Percentiles rank a stretch among this genome's conserved stretches.
Evolutionary conservation across 2,329 filamentous ascomycete genomes (phyloP).

Genomic region (Calonectria henricotiae): DNA sequence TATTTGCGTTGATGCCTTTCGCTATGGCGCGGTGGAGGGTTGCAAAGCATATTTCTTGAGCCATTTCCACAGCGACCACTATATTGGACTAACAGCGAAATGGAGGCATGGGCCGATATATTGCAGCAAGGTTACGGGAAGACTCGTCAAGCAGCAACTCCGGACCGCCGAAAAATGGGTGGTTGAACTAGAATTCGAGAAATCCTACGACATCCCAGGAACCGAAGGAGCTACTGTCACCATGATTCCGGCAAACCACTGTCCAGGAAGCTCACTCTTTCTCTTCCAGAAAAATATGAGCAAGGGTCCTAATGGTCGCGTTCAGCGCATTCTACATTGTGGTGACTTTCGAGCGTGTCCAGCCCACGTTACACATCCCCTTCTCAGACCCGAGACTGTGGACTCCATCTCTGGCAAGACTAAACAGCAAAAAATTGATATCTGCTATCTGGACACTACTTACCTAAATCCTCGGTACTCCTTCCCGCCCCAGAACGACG

Average conservation of each 20-base stretch:
- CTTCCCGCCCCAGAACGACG: conserved; percentile 90
- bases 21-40: conserved; percentile 93
- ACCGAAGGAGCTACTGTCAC: conserved; percentile 90
- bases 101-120: conserved; percentile 98
- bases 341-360: conserved; percentile 95
- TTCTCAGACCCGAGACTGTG: conserved; percentile 82
- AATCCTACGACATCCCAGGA: conserved; percentile 82
- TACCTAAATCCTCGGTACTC: conserved; percentile 97
- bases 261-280: conserved; percentile 94
- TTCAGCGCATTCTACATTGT: conserved; percentile 91
- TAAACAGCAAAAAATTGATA: conserved; percentile 89
- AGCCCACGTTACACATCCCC: conserved; percentile 85
- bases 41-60: conserved; percentile 97
- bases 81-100: conserved; percentile 88
- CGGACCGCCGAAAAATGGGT: conserved; percentile 90
- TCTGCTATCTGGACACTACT: conserved; percentile 97
- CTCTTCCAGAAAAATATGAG: conserved; percentile 87
- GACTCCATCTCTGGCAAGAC: conserved; percentile 81
- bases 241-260: conserved; percentile 98
- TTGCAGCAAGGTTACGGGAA: conserved; percentile 93
- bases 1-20: conserved; percentile 96
- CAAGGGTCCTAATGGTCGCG: conserved; percentile 72
- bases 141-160: conserved; percentile 89
- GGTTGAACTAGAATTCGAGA: conserved; percentile 88
- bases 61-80: conserved; percentile 98